phyloP scores from a whole-genome alignment of 495 filamentous ascomycete species.

The Penicillium flavigenum region DNA sequence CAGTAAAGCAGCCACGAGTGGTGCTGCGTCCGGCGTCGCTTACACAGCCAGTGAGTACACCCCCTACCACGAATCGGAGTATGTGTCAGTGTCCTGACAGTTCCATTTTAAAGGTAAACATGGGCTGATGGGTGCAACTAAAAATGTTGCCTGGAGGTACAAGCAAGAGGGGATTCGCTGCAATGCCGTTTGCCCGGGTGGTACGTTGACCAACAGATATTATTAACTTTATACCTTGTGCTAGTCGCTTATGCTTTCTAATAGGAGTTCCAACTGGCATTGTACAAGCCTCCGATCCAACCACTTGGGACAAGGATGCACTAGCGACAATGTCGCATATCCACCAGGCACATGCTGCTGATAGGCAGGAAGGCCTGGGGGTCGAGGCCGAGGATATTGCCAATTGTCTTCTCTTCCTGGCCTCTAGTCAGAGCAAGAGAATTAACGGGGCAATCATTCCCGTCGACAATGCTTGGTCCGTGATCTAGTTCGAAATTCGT shows the following conservation, averaged over 20 bases:
- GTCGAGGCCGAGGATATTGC: background rate
- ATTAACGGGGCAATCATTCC: slow-evolving; percentile 2
- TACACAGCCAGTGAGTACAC: slow-evolving; percentile 42
- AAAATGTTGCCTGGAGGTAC: slow-evolving; percentile 46
- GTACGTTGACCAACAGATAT: slow-evolving; percentile 10
- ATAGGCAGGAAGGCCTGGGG: background rate
- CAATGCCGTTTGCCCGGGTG: slow-evolving; percentile 33
- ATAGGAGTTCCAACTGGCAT: background rate
- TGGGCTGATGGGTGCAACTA: slow-evolving; percentile 38
- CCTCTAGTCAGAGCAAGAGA: slow-evolving; percentile 1
- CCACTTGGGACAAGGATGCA: background rate
- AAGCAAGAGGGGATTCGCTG: slow-evolving; percentile 37
- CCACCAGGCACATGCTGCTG: background rate
- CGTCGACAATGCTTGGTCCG: slow-evolving; percentile 2
- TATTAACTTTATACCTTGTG: too few species aligned
- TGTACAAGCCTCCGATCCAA: slow-evolving; percentile 1
- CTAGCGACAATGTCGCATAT: background rate
- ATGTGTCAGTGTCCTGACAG: background rate
- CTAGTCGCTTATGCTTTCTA: too few species aligned
- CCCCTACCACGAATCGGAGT: slow-evolving; percentile 19
- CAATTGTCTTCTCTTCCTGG: background rate
- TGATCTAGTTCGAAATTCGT: background rate
- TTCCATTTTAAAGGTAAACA: background rate
- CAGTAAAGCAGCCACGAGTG: slow-evolving; percentile 37
- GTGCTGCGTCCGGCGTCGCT: slow-evolving; percentile 39